A percentile compares a stretch with the other conserved stretches of the same genome.
phyloP scores from a whole-genome alignment of 495 filamentous ascomycete species.

The Echria macrotheca region DNA sequence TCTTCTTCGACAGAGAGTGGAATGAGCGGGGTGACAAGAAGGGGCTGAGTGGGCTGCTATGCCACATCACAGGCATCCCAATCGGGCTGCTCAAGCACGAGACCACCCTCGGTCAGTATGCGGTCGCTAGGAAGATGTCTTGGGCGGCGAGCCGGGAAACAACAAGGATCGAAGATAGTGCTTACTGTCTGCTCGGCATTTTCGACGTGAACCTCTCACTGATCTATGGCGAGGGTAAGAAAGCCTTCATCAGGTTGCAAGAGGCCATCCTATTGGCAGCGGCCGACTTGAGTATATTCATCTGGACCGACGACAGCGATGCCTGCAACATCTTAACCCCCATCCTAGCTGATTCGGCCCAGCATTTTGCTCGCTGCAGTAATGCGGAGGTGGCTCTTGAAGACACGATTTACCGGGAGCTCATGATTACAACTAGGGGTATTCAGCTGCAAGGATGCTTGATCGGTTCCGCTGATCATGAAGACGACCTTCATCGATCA shows the following conservation, averaged over 20 bases:
- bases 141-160: slow-evolving; percentile 15
- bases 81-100: background rate
- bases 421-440: background rate
- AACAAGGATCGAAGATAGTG: slow-evolving; percentile 12
- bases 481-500: background rate
- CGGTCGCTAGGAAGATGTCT: slow-evolving; percentile 10
- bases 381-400: background rate
- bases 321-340: background rate
- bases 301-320: slow-evolving; percentile 12
- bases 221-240: slow-evolving; percentile 19
- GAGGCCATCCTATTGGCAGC: slow-evolving; percentile 18
- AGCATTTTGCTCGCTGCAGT: background rate
- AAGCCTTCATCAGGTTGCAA: slow-evolving; percentile 21
- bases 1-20: background rate
- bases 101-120: background rate
- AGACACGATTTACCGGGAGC: background rate
- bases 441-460: background rate
- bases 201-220: slow-evolving; percentile 24
- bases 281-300: slow-evolving; percentile 25
- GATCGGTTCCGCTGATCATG: background rate
- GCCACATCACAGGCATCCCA: background rate
- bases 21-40: background rate
- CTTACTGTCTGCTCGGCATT: slow-evolving; percentile 19
- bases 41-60: background rate
- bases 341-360: background rate